Evolutionary conservation across 768 basidiomycete genomes (phyloP).

Genomic region (Hemileccinum rubropunctum): DNA sequence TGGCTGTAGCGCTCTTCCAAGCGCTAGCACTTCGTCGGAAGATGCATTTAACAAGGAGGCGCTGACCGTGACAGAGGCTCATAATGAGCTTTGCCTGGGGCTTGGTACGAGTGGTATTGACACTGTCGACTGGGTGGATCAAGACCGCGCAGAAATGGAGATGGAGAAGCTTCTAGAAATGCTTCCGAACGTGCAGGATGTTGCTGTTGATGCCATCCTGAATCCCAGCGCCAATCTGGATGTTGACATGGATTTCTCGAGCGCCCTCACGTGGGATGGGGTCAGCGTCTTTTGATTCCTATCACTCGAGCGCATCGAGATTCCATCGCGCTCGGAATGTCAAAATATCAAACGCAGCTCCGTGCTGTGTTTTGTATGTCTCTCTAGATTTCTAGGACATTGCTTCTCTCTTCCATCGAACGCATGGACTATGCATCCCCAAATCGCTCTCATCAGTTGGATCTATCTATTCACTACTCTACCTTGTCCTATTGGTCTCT

Average conservation of each 20-base stretch:
- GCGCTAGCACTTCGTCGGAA: slow-evolving; percentile 33
- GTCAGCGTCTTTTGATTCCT: slow-evolving; percentile 26
- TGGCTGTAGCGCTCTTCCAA: slow-evolving; percentile 32
- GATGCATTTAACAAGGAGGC: slow-evolving; percentile 24
- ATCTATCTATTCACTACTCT: slow-evolving; percentile 28
- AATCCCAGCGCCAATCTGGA: slow-evolving; percentile 17
- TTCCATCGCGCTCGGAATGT: slow-evolving; percentile 7
- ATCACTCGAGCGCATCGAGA: background rate
- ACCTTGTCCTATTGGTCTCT: slow-evolving; percentile 23
- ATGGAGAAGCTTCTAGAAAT: slow-evolving; percentile 62
- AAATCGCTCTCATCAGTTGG: slow-evolving; percentile 12
- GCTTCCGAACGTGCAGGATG: slow-evolving; percentile 38
- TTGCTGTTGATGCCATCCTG: slow-evolving; percentile 22
- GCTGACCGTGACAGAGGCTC: slow-evolving; percentile 18
- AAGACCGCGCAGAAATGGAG: slow-evolving; percentile 44
- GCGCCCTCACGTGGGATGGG: slow-evolving; percentile 28
- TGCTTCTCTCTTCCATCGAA: slow-evolving; percentile 15
- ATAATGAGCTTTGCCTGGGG: slow-evolving; percentile 17
- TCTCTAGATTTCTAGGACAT: background rate
- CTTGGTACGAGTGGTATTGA: slow-evolving; percentile 16
- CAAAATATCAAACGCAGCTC: slow-evolving; percentile 16
- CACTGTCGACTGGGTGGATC: slow-evolving; percentile 27
- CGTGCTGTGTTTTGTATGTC: slow-evolving; percentile 6
- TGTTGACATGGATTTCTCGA: slow-evolving; percentile 29
- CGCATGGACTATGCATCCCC: slow-evolving; percentile 17